phyloP scores from a whole-genome alignment of 441 rosid species.

The Populus trichocarpa region DNA sequence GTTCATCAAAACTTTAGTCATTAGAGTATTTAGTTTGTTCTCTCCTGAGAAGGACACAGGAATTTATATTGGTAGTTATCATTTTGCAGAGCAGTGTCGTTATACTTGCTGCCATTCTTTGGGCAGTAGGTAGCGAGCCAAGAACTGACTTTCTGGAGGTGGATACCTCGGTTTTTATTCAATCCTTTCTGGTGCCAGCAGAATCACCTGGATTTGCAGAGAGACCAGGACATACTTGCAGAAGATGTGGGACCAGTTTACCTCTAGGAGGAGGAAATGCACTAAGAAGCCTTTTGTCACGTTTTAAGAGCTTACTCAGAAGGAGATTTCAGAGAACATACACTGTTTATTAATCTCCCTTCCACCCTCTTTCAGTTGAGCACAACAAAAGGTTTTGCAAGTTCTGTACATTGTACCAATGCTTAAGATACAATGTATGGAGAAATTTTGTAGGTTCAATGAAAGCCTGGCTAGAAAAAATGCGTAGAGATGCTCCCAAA shows the following conservation, averaged over 20 bases:
- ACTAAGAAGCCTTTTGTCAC: conserved; percentile 18
- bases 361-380: neutral
- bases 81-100: conserved; percentile 32
- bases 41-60: neutral
- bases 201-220: conserved; percentile 2
- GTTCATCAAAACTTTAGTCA: too few relatives aligned
- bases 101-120: conserved; percentile 25
- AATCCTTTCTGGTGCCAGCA: conserved; percentile 43
- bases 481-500: neutral
- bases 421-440: neutral
- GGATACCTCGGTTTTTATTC: conserved; percentile 25
- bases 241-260: conserved; percentile 19
- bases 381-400: neutral
- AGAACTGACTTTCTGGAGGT: conserved; percentile 4
- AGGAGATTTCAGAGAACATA: conserved; percentile 14
- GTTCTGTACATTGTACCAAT: neutral
- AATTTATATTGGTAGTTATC: neutral
- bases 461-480: neutral
- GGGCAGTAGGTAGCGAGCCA: conserved; percentile 30
- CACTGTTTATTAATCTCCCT: neutral
- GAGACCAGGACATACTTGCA: conserved; percentile 17
- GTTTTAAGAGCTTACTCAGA: conserved; percentile 5
- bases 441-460: neutral
- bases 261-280: neutral
- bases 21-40: neutral